Conservation (phyloP, 495 filamentous ascomycete genomes). For the Articulospora tetracladia region DNA sequence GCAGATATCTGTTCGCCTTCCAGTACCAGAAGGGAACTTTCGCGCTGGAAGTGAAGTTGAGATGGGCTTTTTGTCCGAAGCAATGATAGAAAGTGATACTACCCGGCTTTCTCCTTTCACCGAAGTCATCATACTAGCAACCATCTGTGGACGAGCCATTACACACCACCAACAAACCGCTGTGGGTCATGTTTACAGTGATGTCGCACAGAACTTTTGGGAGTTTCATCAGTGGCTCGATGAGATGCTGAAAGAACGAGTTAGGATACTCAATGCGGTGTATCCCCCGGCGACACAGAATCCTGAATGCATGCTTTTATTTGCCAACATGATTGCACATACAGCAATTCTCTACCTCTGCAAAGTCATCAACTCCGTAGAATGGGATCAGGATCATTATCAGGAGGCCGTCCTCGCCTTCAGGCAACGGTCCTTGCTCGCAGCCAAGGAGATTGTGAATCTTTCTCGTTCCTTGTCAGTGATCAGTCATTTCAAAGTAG, state of each 20-base stretch:
- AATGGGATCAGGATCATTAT: neutral
- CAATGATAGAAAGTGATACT: neutral
- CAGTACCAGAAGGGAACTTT: neutral
- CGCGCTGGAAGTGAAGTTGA: neutral
- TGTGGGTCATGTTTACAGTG: neutral
- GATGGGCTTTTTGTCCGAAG: neutral
- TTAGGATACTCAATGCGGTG: neutral
- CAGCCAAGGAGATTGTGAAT: slow-evolving; percentile 1
- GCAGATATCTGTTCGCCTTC: slow-evolving; percentile 1
- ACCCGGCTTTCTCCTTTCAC: slow-evolving; percentile 1
- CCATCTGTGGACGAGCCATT: slow-evolving; percentile 1
- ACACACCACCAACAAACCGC: neutral
- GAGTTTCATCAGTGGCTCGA: slow-evolving; percentile 1
- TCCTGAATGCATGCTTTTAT: neutral
- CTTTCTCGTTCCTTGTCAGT: neutral
- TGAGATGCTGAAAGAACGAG: neutral
- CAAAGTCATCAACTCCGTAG: neutral
- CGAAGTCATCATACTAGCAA: slow-evolving; percentile 3
- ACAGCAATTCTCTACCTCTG: neutral
- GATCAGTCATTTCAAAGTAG: slow-evolving; percentile 3
- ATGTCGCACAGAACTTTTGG: neutral
- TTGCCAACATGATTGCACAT: slow-evolving; percentile 4
- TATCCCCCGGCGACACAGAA: neutral
- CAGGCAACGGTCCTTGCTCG: slow-evolving; percentile 2
- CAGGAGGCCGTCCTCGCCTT: neutral